Base-by-base conservation (phyloP, 164 flowering plant genomes). In the Liriodendron chinense region DNA sequence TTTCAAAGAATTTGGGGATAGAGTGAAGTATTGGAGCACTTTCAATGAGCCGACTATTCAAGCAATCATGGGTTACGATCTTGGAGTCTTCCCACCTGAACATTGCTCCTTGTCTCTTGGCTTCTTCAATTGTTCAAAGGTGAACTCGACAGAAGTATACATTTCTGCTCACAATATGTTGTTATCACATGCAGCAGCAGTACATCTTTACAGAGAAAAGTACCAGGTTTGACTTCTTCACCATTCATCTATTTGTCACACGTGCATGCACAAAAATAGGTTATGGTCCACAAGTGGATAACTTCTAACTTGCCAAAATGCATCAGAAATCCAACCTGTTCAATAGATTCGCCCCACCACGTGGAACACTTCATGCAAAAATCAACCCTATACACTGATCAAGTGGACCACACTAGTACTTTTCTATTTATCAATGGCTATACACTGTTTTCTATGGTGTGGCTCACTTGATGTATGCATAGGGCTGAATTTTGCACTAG, bases 1-100 rank as follows among this genome's bases (percentile, higher is more conserved):
- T 56, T 76, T 76, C 47, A 76, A 63, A 28, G 75, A 76, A 76
- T 76, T 72, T 65, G 79, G 79, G 8, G 79, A 76, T 47, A 71
- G 79, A 50, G 77, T 76, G n/a, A 64, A 28, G 69, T 28, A 43
- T 13, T 76, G 79, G 79, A 65, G 64, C 79, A 76, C 79, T 7
- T 65, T 76, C 23, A 76, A 76, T 56, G 74, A 76, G 25, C 78
- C 78, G 20, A 76, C 71, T 20, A 21, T 76, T 20, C 28, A 28
- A 16, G 63, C 78, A 16, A 7, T 76, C 1, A 61, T 23, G 3
- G 74, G 63, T 24, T 71, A 71, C 65, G 78, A 71, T 56, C 4
- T 16, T 24, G 79, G 79, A 49, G 25, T 76, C n/a, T 71, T 64
- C 5, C 74, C 79, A 24, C 79, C 79, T 1, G 28, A 12, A 5